A percentile compares a stretch with the other conserved stretches of the same genome.
These are phyloP conservation scores for Pseudozyma pruni DNA, from an alignment of 1,284 basidiomycete species.

Conservation along the genomic window DNA sequence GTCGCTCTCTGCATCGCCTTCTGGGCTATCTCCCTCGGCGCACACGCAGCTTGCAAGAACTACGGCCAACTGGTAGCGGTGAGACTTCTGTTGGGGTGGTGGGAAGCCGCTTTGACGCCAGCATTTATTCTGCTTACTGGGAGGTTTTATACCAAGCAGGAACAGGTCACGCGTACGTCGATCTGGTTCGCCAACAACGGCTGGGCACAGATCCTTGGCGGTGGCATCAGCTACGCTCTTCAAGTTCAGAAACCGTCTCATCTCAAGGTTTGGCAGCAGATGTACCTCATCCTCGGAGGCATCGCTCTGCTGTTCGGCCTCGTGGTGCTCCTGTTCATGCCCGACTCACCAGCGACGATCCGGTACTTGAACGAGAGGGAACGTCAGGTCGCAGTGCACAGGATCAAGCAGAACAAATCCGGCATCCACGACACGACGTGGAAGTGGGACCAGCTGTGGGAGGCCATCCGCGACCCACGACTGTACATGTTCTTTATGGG, in stretches of 20 bases:
- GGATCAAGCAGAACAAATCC: slow-evolving; percentile 72
- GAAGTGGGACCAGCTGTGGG: slow-evolving; percentile 72
- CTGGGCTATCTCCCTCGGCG: slow-evolving; percentile 69
- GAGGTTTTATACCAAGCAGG: slow-evolving; percentile 53
- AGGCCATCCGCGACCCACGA: slow-evolving; percentile 71
- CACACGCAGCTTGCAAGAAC: slow-evolving; percentile 57
- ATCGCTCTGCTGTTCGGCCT: slow-evolving; percentile 54
- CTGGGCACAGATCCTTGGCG: slow-evolving; percentile 59
- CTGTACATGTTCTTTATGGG: slow-evolving; percentile 60
- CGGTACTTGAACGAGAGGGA: slow-evolving; percentile 70
- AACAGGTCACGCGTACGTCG: slow-evolving; percentile 50
- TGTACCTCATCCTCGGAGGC: slow-evolving; percentile 60
- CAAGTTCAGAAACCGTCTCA: slow-evolving; percentile 33
- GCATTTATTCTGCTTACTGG: slow-evolving; percentile 58
- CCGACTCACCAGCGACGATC: slow-evolving; percentile 49
- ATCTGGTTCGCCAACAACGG: slow-evolving; percentile 62
- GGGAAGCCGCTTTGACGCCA: slow-evolving; percentile 58
- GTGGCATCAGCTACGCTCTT: slow-evolving; percentile 57
- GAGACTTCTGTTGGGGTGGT: slow-evolving; percentile 64
- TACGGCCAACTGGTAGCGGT: slow-evolving; percentile 54
- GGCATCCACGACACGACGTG: slow-evolving; percentile 74
- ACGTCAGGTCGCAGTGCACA: slow-evolving; percentile 72
- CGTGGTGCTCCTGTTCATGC: slow-evolving; percentile 48
- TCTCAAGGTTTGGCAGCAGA: slow-evolving; percentile 56
- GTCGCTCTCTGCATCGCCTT: slow-evolving; percentile 55